Evolutionary conservation across 768 basidiomycete species (phyloP).

Genomic region (Rossbeevera mucosa): DNA sequence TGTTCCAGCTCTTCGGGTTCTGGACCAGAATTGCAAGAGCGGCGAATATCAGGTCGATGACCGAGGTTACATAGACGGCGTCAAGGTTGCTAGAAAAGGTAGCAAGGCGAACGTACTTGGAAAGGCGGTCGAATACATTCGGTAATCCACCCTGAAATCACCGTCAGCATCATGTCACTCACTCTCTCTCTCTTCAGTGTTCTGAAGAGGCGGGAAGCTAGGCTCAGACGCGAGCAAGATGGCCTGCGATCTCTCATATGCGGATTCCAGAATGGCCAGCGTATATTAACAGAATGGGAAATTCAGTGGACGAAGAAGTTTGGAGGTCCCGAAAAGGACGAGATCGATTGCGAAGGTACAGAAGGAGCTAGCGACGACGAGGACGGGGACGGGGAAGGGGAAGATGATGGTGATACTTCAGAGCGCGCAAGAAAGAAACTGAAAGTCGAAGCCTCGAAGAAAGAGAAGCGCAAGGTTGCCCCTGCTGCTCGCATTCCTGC

Average conservation of each 20-base stretch:
- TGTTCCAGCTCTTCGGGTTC: slow-evolving; percentile 76
- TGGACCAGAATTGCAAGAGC: slow-evolving; percentile 50
- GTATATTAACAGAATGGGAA: slow-evolving; percentile 72
- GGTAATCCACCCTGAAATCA: slow-evolving; percentile 32
- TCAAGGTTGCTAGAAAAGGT: slow-evolving; percentile 86
- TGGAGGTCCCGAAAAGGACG: slow-evolving; percentile 72
- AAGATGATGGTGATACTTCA: slow-evolving; percentile 36
- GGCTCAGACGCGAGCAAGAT: slow-evolving; percentile 69
- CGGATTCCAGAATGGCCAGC: slow-evolving; percentile 71
- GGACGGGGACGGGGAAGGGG: slow-evolving; percentile 40
- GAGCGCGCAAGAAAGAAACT: slow-evolving; percentile 59
- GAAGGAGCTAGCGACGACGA: slow-evolving; percentile 44
- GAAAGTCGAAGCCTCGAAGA: slow-evolving; percentile 45
- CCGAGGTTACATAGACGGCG: slow-evolving; percentile 86
- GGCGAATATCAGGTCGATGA: slow-evolving; percentile 61
- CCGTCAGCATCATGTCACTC: not conserved
- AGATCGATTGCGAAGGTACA: slow-evolving; percentile 46
- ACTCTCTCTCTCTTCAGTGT: slow-evolving; percentile 42
- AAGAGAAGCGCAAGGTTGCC: slow-evolving; percentile 38
- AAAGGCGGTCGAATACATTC: slow-evolving; percentile 88
- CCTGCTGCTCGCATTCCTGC: slow-evolving; percentile 20
- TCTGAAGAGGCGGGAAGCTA: slow-evolving; percentile 69
- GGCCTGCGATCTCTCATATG: slow-evolving; percentile 66
- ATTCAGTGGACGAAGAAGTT: slow-evolving; percentile 66
- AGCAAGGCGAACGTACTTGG: slow-evolving; percentile 88